Conservation (phyloP, 768 basidiomycete species). For the Mycena rosella region DNA sequence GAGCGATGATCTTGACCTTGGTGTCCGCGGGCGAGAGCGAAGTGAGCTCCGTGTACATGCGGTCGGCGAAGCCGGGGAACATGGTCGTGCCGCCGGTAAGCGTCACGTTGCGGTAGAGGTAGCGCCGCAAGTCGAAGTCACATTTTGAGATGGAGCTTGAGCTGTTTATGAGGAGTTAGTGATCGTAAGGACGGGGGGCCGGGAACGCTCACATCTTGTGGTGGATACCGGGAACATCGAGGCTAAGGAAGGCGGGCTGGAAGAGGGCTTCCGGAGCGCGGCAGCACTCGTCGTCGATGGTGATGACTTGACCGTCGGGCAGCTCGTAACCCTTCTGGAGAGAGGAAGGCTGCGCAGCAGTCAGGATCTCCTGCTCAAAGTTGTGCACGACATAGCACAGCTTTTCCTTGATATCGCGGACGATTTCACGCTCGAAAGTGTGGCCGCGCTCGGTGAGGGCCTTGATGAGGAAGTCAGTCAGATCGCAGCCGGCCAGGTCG, state of each 20-base stretch:
- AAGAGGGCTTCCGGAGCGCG: conserved; percentile 81
- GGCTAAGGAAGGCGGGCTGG: conserved; percentile 78
- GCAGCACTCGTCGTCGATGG: conserved; percentile 81
- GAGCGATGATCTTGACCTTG: conserved; percentile 73
- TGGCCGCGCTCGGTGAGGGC: conserved; percentile 80
- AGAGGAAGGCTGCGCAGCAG: conserved; percentile 36
- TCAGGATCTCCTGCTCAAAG: conserved; percentile 38
- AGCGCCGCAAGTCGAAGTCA: conserved; percentile 37
- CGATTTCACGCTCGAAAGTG: conserved; percentile 81
- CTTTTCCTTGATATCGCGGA: conserved; percentile 87
- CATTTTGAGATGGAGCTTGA: conserved; percentile 70
- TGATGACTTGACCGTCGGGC: conserved; percentile 81
- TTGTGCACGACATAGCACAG: conserved; percentile 38
- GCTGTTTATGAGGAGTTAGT: conserved; percentile 61
- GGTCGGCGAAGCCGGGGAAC: conserved; percentile 43
- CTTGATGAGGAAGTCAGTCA: conserved; percentile 73
- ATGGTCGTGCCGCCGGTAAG: conserved; percentile 38
- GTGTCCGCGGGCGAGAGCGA: conserved; percentile 73
- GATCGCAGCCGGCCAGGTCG: conserved; percentile 75
- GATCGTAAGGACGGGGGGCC: neutral
- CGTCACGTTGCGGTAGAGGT: conserved; percentile 37
- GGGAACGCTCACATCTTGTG: conserved; percentile 64
- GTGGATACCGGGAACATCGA: conserved; percentile 52
- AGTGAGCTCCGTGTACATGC: conserved; percentile 81
- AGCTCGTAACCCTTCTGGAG: conserved; percentile 40